Evolutionary conservation across 2,329 filamentous ascomycete species (phyloP), one percentile per base, ranked within the genome.

Genomic region (Apiospora rasikravindrae): DNA sequence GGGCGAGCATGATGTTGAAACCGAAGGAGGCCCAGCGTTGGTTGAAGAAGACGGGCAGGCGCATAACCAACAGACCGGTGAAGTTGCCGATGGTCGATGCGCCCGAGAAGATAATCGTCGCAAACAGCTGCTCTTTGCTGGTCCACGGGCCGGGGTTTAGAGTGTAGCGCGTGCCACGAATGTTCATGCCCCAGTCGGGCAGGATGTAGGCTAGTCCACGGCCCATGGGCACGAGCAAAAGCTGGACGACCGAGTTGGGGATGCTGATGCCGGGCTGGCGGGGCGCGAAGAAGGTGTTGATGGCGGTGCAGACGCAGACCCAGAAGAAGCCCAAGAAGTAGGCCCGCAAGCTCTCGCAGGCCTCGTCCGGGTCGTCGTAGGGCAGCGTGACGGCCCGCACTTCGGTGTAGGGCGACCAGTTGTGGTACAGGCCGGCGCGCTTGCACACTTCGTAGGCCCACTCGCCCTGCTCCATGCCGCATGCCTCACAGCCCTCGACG

Each of bases 31-130:
- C 86, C 71, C 85, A 88, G 0, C 78, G 76, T 76, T 88, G 86
- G 75, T 87, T 84, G 77, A 88, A 88, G 76, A 84, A 89, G 61
- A 82, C 80, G 0, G 84, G 84, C 40, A 88, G 77, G 47, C 82
- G 83, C 77, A 88, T 86, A 2, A 83, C 84, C 84, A 85, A 87
- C 68, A 88, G 85, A 72, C 85, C 84, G 76, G 84, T 80, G 1
- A 86, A 87, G 75, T 88, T 88, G 0, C 86, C 86, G 16, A 82
- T 77, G 33, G 81, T 82, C 75, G 81, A 84, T 19, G 86, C 85
- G 22, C 87, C 87, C 77, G 92, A 91, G 71, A 91, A 88, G 87
- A 89, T 89, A 78, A 89, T 88, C 37, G 86, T 84, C 72, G 89
- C 87, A 69, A 90, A 79, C 82, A 88, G 84, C 77, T 91, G 89